These are phyloP conservation scores for Syncephalastrum racemosum DNA, from an alignment of 371 early-diverging fungal genomes.

Conservation along the genomic window DNA sequence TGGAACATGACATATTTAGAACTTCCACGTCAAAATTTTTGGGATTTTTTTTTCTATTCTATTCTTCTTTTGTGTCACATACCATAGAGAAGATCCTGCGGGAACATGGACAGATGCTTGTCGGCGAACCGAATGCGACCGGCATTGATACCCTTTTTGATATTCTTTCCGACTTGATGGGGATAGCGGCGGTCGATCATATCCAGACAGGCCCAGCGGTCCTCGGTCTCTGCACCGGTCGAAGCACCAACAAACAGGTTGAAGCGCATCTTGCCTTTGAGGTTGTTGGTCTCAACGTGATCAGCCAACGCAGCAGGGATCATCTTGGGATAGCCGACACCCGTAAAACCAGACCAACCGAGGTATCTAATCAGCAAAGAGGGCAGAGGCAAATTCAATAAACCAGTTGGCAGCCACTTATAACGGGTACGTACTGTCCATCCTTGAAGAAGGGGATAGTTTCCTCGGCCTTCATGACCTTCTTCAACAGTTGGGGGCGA, in stretches of 20 bases:
- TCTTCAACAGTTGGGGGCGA: slow-evolving; percentile 46
- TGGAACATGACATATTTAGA: slow-evolving; percentile 1
- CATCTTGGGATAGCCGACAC: slow-evolving; percentile 58
- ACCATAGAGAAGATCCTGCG: slow-evolving; percentile 54
- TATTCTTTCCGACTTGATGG: slow-evolving; percentile 54
- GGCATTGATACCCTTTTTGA: slow-evolving; percentile 54
- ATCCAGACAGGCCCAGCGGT: slow-evolving; percentile 46
- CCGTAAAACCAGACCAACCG: slow-evolving; percentile 56
- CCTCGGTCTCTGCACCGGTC: slow-evolving; percentile 51
- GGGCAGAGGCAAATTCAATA: background rate
- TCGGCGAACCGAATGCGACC: slow-evolving; percentile 59
- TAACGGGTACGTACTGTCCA: slow-evolving; percentile 44
- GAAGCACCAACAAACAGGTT: slow-evolving; percentile 56
- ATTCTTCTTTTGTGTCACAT: slow-evolving; percentile 7
- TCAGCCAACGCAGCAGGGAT: slow-evolving; percentile 51
- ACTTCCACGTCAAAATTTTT: background rate
- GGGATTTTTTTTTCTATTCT: background rate
- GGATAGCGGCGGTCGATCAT: slow-evolving; percentile 61
- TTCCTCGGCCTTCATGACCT: slow-evolving; percentile 49
- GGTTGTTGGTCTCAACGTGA: slow-evolving; percentile 51
- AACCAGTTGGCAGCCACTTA: background rate
- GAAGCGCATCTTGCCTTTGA: slow-evolving; percentile 55
- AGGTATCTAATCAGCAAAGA: slow-evolving; percentile 26
- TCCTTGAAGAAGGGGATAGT: slow-evolving; percentile 46
- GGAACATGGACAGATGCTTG: slow-evolving; percentile 59